A percentile compares a stretch with the other conserved stretches of the same genome.
phyloP scores from a whole-genome alignment of 2,329 filamentous ascomycete species.

The Blastomyces silverae region DNA sequence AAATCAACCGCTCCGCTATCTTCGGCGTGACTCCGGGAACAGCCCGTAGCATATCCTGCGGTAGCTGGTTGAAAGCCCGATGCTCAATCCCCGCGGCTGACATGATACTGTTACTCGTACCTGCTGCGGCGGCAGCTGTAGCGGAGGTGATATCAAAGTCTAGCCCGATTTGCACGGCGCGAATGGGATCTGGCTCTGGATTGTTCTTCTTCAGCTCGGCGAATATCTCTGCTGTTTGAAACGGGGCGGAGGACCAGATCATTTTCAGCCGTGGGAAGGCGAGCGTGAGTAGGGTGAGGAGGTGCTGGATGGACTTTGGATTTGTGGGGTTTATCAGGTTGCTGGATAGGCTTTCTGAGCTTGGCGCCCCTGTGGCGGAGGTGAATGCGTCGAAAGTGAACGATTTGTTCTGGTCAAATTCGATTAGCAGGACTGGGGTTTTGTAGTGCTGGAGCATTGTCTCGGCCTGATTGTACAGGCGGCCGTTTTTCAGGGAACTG shows the following conservation, averaged over 20 bases:
- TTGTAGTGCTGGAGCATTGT: conserved; percentile 93
- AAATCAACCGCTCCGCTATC: conserved; percentile 64
- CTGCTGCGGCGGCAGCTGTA: conserved; percentile 22
- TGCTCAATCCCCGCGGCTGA: conserved; percentile 50
- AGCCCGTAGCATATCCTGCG: conserved; percentile 80
- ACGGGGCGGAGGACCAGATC: conserved; percentile 88
- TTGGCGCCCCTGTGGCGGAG: conserved; percentile 38
- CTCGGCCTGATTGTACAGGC: conserved; percentile 86
- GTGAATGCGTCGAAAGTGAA: conserved; percentile 76
- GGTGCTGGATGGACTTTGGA: conserved; percentile 76
- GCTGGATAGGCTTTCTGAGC: conserved; percentile 52
- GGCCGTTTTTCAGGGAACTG: conserved; percentile 82
- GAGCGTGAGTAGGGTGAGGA: conserved; percentile 84
- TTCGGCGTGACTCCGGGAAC: conserved; percentile 80
- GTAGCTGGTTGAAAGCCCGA: conserved; percentile 71
- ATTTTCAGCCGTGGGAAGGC: conserved; percentile 85
- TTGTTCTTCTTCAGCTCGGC: conserved; percentile 85
- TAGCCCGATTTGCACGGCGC: conserved; percentile 75
- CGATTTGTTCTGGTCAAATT: conserved; percentile 95
- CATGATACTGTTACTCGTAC: conserved; percentile 40
- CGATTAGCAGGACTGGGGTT: conserved; percentile 82
- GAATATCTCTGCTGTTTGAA: conserved; percentile 97
- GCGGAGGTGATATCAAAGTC: conserved; percentile 46
- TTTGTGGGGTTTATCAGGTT: conserved; percentile 56
- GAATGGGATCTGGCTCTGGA: conserved; percentile 81